Evolutionary conservation across 2,329 filamentous ascomycete species (phyloP), one percentile per base, ranked within the genome.

Genomic region (Penicillium thymicola): DNA sequence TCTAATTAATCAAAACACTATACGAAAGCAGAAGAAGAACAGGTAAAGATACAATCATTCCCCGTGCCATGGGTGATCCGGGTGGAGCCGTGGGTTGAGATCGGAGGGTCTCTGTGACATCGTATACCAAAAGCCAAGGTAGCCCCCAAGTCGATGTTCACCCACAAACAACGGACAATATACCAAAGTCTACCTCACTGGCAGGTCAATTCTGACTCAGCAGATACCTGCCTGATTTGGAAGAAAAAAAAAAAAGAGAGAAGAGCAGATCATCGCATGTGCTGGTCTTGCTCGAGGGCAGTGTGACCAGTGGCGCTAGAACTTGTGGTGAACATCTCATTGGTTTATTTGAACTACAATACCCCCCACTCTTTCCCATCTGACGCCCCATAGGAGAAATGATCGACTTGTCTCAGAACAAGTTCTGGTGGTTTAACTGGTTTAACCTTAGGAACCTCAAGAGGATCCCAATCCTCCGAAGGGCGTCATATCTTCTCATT

Each of bases 51-150:
- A 55, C 41, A 59, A 55, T 61, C 60, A 60, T 61, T 54, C 25
- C 32, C 57, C 55, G 55, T 59, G 55, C 59, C 59, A 62, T 61
- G 59, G 62, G 51, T 56, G 59, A 63, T 59, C 59, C 55, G 36
- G 27, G 56, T 62, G 60, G 60, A 59, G 56, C 59, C 59, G 40
- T 60, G 47, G 38, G 47, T 54, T 56, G 34, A 56, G 44, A 58
- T 53, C 60, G 57, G 57, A 60, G 57, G 59, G 57, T 60, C 56
- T 55, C 55, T 47, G 57, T 50, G 37, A 55, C 51, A 57, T 57
- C 45, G 51, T 49, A 57, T 44, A 37, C 44, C 28, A 32, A 21
- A 27, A 37, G n/a, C 23, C 23, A 13, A 44, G 25, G 52, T 54
- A 50, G 16, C 14, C 27, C 27, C 27, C 45, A 34, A 32, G 45